Percentiles rank a stretch among this genome's conserved stretches.
Conservation (phyloP, 176 grass and related monocot species). For the sorghum (Sorghum bicolor) region DNA sequence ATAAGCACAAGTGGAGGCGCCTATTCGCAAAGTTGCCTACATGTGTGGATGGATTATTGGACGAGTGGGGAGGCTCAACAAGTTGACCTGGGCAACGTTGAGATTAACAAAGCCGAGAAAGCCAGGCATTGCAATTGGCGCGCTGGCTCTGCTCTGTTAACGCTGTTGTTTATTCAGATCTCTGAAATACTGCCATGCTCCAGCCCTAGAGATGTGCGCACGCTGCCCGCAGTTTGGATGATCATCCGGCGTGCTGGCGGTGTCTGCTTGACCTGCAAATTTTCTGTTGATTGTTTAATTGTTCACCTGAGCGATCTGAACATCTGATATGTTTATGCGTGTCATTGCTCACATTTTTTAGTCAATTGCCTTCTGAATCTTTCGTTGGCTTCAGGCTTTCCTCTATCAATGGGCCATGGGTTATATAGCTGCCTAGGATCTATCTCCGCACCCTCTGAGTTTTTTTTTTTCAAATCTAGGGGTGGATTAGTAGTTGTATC, state of each 20-base stretch:
- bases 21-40: neutral
- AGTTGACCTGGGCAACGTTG: conserved; percentile 53
- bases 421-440: neutral
- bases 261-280: conserved; percentile 36
- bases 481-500: neutral
- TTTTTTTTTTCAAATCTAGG: conserved; percentile 12
- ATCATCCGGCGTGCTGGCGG: neutral
- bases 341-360: neutral
- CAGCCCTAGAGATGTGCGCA: conserved; percentile 49
- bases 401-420: neutral
- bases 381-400: neutral
- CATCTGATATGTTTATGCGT: conserved; percentile 12
- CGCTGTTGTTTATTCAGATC: conserved; percentile 38
- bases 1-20: neutral
- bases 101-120: conserved; percentile 7
- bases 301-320: conserved; percentile 16
- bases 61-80: conserved; percentile 31
- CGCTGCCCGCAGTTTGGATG: conserved; percentile 26
- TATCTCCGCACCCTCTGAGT: neutral
- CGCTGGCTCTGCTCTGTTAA: conserved; percentile 42
- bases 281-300: neutral
- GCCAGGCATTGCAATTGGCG: conserved; percentile 13
- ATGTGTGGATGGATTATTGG: neutral
- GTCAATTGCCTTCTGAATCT: neutral
- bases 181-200: conserved; percentile 39